These are phyloP conservation scores for Microbotryum violaceum DNA, from an alignment of 1,284 basidiomycete species.

Conservation along the genomic window DNA sequence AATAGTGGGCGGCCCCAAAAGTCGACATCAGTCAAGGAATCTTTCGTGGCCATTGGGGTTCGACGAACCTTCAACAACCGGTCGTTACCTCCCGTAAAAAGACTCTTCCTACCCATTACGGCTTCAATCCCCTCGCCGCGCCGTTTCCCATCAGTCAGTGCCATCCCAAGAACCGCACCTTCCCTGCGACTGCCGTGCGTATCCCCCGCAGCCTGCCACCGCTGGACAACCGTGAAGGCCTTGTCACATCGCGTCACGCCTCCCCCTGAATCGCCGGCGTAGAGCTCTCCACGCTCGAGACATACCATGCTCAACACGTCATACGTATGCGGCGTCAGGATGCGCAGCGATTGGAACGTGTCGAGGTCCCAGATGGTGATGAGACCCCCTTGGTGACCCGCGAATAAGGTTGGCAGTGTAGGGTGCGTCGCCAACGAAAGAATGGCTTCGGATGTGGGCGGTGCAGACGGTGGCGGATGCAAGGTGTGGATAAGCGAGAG, in stretches of 20 bases:
- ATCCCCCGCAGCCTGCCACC: slow-evolving; percentile 53
- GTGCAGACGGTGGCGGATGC: too few species aligned
- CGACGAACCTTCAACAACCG: slow-evolving; percentile 62
- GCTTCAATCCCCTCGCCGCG: neutral
- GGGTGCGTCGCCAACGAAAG: slow-evolving; percentile 68
- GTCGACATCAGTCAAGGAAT: too few species aligned
- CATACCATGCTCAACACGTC: too few species aligned
- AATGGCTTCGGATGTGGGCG: slow-evolving; percentile 49
- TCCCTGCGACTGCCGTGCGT: too few species aligned
- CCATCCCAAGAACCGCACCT: too few species aligned
- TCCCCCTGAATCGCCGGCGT: slow-evolving; percentile 75
- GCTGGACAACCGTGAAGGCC: slow-evolving; percentile 70
- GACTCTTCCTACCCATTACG: slow-evolving; percentile 29
- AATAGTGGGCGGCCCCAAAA: too few species aligned
- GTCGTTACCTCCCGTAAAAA: slow-evolving; percentile 79
- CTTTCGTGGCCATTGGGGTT: too few species aligned
- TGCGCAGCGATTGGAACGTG: slow-evolving; percentile 74
- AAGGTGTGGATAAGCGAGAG: too few species aligned
- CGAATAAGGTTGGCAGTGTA: slow-evolving; percentile 63
- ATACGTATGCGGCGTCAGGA: slow-evolving; percentile 64
- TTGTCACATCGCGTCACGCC: slow-evolving; percentile 69
- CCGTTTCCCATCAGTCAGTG: too few species aligned
- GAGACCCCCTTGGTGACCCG: slow-evolving; percentile 86
- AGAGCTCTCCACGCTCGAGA: slow-evolving; percentile 45
- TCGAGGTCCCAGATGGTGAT: slow-evolving; percentile 85